Percentiles rank a stretch among this genome's conserved stretches.
These are phyloP conservation scores for Taphrina deformans DNA, from an alignment of 1,139 yeast genomes.

Conservation along the genomic window DNA sequence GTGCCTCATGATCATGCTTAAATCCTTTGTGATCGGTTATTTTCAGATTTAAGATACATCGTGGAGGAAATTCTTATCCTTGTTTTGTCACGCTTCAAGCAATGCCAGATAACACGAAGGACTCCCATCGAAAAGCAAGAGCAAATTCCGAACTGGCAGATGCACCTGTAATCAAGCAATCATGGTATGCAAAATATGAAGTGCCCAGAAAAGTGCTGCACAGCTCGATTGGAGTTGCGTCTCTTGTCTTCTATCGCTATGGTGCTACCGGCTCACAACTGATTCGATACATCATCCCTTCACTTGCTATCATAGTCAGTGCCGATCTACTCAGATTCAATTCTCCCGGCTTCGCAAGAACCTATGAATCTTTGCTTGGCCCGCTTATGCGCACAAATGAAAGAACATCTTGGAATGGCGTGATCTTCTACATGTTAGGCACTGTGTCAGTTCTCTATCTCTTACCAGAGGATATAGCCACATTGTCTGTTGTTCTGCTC, in stretches of 20 bases:
- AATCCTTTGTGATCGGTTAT: too few species aligned
- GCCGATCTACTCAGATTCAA: conserved; percentile 70
- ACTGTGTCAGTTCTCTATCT: conserved; percentile 57
- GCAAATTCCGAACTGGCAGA: not conserved
- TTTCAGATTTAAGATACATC: too few species aligned
- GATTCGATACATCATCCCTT: conserved; percentile 5
- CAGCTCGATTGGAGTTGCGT: conserved; percentile 79
- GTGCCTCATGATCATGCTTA: too few species aligned
- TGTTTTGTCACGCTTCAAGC: too few species aligned
- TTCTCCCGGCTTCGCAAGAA: conserved; percentile 59
- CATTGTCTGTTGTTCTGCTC: conserved; percentile 72
- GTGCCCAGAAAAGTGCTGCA: conserved; percentile 84
- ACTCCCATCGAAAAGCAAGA: not conserved
- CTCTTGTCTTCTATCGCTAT: conserved; percentile 67
- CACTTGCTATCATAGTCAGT: conserved; percentile 18
- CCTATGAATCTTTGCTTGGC: conserved; percentile 68
- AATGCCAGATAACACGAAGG: not conserved
- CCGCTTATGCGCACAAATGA: conserved; percentile 83
- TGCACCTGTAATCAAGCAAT: not conserved
- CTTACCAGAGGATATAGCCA: conserved; percentile 72
- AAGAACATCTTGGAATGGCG: conserved; percentile 79
- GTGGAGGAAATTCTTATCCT: too few species aligned
- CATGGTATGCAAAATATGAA: conserved; percentile 60
- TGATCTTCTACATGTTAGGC: conserved; percentile 46
- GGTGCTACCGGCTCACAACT: conserved; percentile 47